phyloP scores from a whole-genome alignment of 306 rosid genomes.

The Heteromeles arbutifolia region DNA sequence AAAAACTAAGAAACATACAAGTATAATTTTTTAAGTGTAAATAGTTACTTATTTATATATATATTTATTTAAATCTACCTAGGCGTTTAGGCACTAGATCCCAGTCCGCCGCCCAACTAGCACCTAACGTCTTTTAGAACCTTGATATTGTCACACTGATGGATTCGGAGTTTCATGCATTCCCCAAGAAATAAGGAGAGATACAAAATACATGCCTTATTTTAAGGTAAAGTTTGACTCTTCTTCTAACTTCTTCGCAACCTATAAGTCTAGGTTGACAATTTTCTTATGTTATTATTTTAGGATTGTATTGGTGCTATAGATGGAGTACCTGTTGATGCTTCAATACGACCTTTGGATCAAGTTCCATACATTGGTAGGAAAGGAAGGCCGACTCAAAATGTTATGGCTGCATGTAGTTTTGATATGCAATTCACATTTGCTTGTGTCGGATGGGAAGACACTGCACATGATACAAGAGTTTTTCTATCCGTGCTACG shows the following conservation, averaged over 20 bases:
- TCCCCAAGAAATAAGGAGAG: not conserved
- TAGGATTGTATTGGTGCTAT: not conserved
- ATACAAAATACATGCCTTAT: slow-evolving; percentile 3
- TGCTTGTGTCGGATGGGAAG: not conserved
- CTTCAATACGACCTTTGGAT: not conserved
- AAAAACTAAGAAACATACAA: too few relatives aligned
- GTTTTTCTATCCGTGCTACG: not conserved
- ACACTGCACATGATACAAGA: not conserved
- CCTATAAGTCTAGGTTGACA: too few relatives aligned
- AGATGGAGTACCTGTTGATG: not conserved
- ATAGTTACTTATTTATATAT: too few relatives aligned
- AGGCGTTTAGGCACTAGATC: too few relatives aligned
- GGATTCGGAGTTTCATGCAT: not conserved
- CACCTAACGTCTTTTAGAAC: too few relatives aligned
- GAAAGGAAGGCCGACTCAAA: not conserved
- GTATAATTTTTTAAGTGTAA: too few relatives aligned
- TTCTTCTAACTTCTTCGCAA: too few relatives aligned
- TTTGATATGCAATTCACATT: slow-evolving; percentile 3
- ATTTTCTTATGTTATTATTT: not conserved
- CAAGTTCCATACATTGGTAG: not conserved
- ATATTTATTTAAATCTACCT: too few relatives aligned
- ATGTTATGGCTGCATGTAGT: not conserved
- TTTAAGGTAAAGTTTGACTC: not conserved
- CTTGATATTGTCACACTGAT: not conserved
- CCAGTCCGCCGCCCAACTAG: rapidly evolving